Evolutionary conservation across 1,284 basidiomycete species (phyloP).

Genomic region (Tylopilus sp.): DNA sequence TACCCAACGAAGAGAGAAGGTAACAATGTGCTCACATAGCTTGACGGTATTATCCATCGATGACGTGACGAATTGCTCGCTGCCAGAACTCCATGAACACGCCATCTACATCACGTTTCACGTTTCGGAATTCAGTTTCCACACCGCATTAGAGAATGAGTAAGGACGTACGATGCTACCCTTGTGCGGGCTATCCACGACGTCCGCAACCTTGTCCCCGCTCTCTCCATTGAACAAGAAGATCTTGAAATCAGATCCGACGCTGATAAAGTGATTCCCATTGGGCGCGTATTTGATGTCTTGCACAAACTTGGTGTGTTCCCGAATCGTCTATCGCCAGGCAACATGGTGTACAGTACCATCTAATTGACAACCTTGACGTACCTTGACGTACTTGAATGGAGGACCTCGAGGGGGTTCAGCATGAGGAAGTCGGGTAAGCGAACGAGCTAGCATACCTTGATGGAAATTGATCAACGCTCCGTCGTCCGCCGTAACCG

Average conservation of each 20-base stretch:
- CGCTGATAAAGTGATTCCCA: slow-evolving; percentile 83
- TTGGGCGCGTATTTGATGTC: slow-evolving; percentile 83
- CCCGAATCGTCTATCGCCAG: slow-evolving; percentile 64
- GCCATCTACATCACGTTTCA: slow-evolving; percentile 54
- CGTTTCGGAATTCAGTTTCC: neutral
- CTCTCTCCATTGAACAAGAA: slow-evolving; percentile 92
- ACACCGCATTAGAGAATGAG: neutral
- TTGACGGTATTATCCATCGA: slow-evolving; percentile 88
- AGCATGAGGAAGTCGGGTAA: neutral
- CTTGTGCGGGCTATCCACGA: slow-evolving; percentile 64
- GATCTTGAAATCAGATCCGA: slow-evolving; percentile 87
- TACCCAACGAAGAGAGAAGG: neutral
- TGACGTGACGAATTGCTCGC: slow-evolving; percentile 72
- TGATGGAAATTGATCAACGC: slow-evolving; percentile 77
- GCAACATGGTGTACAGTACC: neutral
- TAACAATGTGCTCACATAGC: slow-evolving; percentile 57
- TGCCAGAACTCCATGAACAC: slow-evolving; percentile 74
- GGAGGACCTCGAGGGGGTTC: slow-evolving; percentile 55
- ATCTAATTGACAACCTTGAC: slow-evolving; percentile 6
- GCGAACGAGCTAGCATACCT: slow-evolving; percentile 39
- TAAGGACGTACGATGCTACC: slow-evolving; percentile 68
- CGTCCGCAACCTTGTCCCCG: slow-evolving; percentile 73
- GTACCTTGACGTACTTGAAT: slow-evolving; percentile 84
- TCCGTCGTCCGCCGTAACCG: slow-evolving; percentile 87
- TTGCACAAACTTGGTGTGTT: slow-evolving; percentile 93